These are phyloP conservation scores for Ophiocordyceps camponoti-leonardi DNA, from an alignment of 2,329 filamentous ascomycete species.

Conservation along the genomic window DNA sequence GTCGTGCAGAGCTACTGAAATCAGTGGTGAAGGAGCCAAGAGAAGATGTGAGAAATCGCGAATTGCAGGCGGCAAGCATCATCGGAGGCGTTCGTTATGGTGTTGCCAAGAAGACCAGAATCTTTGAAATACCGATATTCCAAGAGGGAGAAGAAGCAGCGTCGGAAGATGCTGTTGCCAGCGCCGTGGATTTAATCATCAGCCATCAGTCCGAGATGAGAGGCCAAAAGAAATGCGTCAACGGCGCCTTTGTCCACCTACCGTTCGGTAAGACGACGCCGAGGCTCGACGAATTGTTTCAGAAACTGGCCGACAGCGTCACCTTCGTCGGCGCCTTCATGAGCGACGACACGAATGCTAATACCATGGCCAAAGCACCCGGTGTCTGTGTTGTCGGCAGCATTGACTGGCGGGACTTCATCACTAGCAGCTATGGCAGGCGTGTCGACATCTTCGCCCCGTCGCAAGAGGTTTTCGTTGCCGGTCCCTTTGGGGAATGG, in stretches of 20 bases:
- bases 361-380: conserved; percentile 5
- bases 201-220: conserved; percentile 4
- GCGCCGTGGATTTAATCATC: conserved; percentile 21
- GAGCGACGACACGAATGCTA: conserved; percentile 18
- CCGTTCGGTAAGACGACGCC: conserved; percentile 19
- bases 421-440: conserved; percentile 24
- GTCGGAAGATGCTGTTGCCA: conserved; percentile 15
- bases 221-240: conserved; percentile 13
- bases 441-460: conserved; percentile 28
- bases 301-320: conserved; percentile 20
- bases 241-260: conserved; percentile 29
- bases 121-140: conserved; percentile 22
- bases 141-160: conserved; percentile 14
- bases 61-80: conserved; percentile 18
- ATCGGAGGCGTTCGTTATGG: conserved; percentile 17
- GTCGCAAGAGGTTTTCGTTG: too few species aligned
- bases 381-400: conserved; percentile 5
- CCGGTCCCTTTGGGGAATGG: too few species aligned
- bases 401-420: conserved; percentile 10
- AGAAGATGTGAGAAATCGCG: too few species aligned
- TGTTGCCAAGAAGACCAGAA: conserved; percentile 20
- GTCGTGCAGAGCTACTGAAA: conserved; percentile 18
- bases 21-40: too few species aligned
- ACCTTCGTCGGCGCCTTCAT: conserved; percentile 32
- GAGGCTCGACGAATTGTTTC: conserved; percentile 24